Conservation (phyloP, 148 eudicot species). For the Camellia sinensis region DNA sequence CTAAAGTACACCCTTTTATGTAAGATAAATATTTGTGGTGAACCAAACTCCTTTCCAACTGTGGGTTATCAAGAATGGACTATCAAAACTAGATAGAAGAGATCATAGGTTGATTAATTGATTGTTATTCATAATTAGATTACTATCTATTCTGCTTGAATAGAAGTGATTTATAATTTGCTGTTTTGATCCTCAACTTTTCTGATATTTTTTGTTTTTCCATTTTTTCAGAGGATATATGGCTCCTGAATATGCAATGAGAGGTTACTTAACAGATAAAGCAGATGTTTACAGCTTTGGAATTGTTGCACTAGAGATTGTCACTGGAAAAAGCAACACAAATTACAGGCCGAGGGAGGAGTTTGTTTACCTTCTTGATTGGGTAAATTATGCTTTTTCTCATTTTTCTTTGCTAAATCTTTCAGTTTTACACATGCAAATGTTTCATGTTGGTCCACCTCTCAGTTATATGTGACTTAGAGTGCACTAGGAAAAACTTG, state of each 20-base stretch:
- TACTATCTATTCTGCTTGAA: no score
- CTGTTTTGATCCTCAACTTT: no score
- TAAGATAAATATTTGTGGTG: no score
- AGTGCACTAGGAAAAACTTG: background rate
- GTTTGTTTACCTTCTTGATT: constrained; percentile 82
- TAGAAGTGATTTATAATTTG: no score
- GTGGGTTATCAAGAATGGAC: no score
- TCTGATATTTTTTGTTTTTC: background rate
- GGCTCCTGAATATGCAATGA: constrained; percentile 97
- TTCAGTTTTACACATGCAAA: background rate
- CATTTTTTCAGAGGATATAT: constrained; percentile 66
- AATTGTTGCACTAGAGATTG: constrained; percentile 70
- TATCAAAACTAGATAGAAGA: no score
- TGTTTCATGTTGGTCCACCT: background rate
- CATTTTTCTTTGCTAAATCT: background rate
- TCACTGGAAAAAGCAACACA: constrained; percentile 84
- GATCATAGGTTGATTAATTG: no score
- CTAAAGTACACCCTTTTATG: no score
- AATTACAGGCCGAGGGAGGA: constrained; percentile 75
- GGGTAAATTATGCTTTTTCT: constrained; percentile 43
- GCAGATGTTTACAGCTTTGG: constrained; percentile 94
- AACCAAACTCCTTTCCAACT: no score
- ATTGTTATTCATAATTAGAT: no score
- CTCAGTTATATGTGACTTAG: background rate
- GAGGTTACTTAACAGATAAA: constrained; percentile 83